Evolutionary conservation across 2,329 filamentous ascomycete species (phyloP).

Genomic region (Phialemonium atrogriseum): DNA sequence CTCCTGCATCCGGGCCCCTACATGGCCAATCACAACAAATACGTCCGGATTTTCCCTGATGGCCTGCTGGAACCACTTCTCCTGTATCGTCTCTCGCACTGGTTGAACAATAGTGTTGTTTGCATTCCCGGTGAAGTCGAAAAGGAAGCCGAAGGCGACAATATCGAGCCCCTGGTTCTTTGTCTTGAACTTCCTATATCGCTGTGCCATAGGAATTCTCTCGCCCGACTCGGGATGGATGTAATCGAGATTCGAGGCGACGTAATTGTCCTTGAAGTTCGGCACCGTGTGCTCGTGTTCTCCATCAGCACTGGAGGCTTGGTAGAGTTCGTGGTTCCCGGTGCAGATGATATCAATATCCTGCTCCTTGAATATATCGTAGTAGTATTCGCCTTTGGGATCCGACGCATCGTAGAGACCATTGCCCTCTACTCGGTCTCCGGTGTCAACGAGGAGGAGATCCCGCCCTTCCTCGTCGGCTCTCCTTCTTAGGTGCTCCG

Average conservation of each 20-base stretch:
- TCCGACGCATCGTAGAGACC: conserved; percentile 85
- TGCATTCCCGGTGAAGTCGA: conserved; percentile 83
- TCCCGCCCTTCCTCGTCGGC: conserved; percentile 75
- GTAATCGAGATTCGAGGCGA: conserved; percentile 92
- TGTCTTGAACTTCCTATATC: conserved; percentile 85
- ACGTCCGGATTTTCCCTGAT: conserved; percentile 80
- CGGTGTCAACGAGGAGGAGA: conserved; percentile 88
- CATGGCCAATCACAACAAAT: conserved; percentile 80
- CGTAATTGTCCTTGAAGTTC: conserved; percentile 70
- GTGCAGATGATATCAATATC: conserved; percentile 75
- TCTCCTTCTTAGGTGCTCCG: conserved; percentile 68
- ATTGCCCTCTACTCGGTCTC: conserved; percentile 87
- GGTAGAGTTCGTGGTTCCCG: conserved; percentile 95
- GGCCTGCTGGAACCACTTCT: conserved; percentile 82
- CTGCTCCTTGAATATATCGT: conserved; percentile 78
- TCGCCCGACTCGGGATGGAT: conserved; percentile 63
- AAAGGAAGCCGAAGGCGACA: conserved; percentile 87
- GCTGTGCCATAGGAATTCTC: conserved; percentile 65
- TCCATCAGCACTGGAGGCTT: conserved; percentile 64
- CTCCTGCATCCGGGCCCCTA: conserved; percentile 73
- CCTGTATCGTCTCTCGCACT: conserved; percentile 71
- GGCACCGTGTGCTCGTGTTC: conserved; percentile 77
- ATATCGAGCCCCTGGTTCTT: conserved; percentile 80
- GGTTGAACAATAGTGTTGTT: conserved; percentile 83
- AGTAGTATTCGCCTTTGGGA: conserved; percentile 83